Percentiles rank a stretch among this genome's conserved stretches.
Evolutionary conservation across 495 filamentous ascomycete genomes (phyloP).

Genomic region (Penicillium maclennaniae): DNA sequence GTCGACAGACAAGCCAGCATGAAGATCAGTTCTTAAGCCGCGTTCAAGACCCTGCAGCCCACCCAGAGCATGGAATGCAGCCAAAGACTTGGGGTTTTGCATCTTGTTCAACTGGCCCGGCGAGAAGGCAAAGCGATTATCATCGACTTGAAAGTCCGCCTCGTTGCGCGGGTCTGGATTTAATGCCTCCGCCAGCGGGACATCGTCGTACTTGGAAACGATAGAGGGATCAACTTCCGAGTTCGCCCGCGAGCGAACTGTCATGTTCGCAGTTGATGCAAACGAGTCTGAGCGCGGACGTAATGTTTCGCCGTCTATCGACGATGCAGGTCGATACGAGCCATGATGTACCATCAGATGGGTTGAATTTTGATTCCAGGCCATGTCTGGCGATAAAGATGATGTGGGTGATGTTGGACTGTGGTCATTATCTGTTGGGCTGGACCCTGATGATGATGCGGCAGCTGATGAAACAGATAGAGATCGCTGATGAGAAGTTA

Average conservation of each 20-base stretch:
- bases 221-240: conserved; percentile 33
- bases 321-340: conserved; percentile 36
- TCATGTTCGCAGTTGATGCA: conserved; percentile 39
- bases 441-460: conserved; percentile 16
- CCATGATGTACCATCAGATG: conserved; percentile 30
- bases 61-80: conserved; percentile 66
- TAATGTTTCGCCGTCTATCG: conserved; percentile 49
- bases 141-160: conserved; percentile 57
- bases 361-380: conserved; percentile 21
- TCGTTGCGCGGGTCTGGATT: conserved; percentile 63
- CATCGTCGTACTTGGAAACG: conserved; percentile 40
- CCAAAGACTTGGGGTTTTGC: conserved; percentile 69
- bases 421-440: conserved; percentile 22
- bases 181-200: conserved; percentile 52
- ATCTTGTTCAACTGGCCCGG: conserved; percentile 71
- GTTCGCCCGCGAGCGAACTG: conserved; percentile 39
- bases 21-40: conserved; percentile 62
- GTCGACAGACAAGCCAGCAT: conserved; percentile 62
- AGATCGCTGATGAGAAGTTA: conserved; percentile 16
- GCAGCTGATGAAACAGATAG: conserved; percentile 15
- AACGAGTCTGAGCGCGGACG: conserved; percentile 47
- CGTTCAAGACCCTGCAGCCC: conserved; percentile 64
- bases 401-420: conserved; percentile 23
- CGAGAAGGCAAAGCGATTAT: conserved; percentile 70
- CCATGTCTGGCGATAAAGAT: conserved; percentile 29